Base-by-base conservation (phyloP, 2,329 filamentous ascomycete genomes). In the Epichloe aotearoae region DNA sequence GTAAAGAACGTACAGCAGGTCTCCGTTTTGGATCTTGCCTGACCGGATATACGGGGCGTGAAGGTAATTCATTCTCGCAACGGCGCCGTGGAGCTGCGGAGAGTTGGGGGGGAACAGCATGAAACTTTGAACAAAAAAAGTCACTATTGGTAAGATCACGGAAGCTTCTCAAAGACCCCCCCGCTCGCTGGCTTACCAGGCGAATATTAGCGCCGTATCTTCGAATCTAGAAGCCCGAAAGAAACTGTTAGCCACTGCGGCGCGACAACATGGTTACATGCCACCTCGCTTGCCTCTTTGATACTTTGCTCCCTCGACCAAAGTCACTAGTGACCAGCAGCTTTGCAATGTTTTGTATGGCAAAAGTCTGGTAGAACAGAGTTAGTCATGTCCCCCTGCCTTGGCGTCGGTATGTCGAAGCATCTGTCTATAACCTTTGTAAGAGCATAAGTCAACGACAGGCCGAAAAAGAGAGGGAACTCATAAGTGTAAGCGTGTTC, bases 11-110 rank as follows among this genome's bases (percentile, higher is more conserved):
- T 70, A 69, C 14, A 71, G 58, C 11, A 71, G 42, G 39, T 70
- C 68, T 40, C 61, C 58, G 43, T 70, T 67, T 37, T 55, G 53
- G 41, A 70, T 70, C 47, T 64, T 66, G 20, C 64, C 64, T 4
- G 58, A 53, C 46, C 66, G 62, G 50, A 64, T 59, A 50, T 65
- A 70, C 4, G 65, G 61, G 14, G 58, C 56, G 47, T 71, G 69
- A 0, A 71, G 57, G 30, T 62, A 70, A 53, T 70, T 70, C 59
- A 69, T 69, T 17, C 69, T 62, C 15, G 66, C 64, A 19, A 70
- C 54, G 23, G 65, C 63, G 34, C 64, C 61, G 50, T 71, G 62
- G 34, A 67, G 57, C 10, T 55, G 41, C 12, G 57, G 52, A 0
- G 64, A 66, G 17, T 54, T 55, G 64, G 64, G 1, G 60, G 49